Percentiles rank a stretch among this genome's conserved stretches.
These are phyloP conservation scores for Teratosphaeriaceae sp. DNA, from an alignment of 2,329 filamentous ascomycete species.

Conservation along the genomic window DNA sequence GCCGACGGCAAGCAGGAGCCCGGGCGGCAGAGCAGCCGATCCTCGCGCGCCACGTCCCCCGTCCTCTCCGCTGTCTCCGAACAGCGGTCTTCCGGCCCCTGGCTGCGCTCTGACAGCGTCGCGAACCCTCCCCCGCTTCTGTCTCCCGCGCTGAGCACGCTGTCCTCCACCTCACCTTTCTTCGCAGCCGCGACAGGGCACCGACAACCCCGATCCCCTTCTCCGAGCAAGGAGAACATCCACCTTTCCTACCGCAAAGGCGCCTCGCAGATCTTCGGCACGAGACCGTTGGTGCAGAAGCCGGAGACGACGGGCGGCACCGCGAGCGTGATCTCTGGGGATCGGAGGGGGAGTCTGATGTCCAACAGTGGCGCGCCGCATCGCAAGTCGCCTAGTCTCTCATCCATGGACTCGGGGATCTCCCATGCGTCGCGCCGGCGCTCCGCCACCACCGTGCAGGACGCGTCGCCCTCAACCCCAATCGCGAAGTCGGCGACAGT, in stretches of 20 bases:
- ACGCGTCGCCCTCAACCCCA: slow-evolving; percentile 8
- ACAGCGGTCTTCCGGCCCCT: slow-evolving; percentile 16
- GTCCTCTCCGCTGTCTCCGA: slow-evolving; percentile 29
- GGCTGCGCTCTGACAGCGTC: slow-evolving; percentile 15
- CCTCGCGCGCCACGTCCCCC: slow-evolving; percentile 30
- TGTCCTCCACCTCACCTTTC: slow-evolving; percentile 25
- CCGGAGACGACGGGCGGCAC: background rate
- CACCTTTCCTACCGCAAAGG: slow-evolving; percentile 45
- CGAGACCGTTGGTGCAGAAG: slow-evolving; percentile 15
- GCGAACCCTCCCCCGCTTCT: slow-evolving; percentile 19
- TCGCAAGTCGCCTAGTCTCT: slow-evolving; percentile 34
- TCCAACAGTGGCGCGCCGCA: slow-evolving; percentile 15
- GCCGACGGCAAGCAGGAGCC: slow-evolving; percentile 44
- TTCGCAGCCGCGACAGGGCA: slow-evolving; percentile 21
- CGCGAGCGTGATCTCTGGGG: background rate
- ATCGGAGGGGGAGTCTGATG: slow-evolving; percentile 9
- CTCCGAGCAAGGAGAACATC: slow-evolving; percentile 42
- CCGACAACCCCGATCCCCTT: slow-evolving; percentile 31
- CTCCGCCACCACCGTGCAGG: slow-evolving; percentile 21
- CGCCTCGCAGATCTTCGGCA: slow-evolving; percentile 41
- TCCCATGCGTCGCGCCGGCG: slow-evolving; percentile 27
- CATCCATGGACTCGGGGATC: slow-evolving; percentile 38
- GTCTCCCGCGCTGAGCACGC: slow-evolving; percentile 26
- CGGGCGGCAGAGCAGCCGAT: slow-evolving; percentile 25
- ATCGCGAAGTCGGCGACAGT: slow-evolving; percentile 9